These are phyloP conservation scores for Mycena polygramma DNA, from an alignment of 768 basidiomycete genomes.

Conservation along the genomic window DNA sequence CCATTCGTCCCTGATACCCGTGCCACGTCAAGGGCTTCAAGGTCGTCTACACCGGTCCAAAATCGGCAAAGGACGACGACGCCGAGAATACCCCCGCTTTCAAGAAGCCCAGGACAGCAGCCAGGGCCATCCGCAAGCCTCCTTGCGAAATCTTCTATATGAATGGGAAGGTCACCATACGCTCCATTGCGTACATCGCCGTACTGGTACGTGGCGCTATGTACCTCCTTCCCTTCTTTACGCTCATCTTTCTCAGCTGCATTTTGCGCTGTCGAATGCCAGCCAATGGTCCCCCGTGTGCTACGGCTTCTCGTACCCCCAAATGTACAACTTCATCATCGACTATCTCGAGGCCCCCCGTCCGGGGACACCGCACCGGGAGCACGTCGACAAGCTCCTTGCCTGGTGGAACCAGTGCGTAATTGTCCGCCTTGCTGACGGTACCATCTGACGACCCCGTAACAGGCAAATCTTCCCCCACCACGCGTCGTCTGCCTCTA, in stretches of 20 bases:
- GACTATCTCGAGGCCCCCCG: conserved; percentile 28
- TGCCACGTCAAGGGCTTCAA: conserved; percentile 2
- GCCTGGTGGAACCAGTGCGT: conserved; percentile 26
- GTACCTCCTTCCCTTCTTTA: no score
- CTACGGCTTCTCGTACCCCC: conserved; percentile 14
- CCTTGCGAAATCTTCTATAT: conserved; percentile 21
- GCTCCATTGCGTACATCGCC: conserved; percentile 23
- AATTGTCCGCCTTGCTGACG: neutral
- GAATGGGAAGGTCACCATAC: conserved; percentile 30
- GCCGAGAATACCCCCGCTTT: conserved; percentile 23
- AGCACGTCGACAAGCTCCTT: conserved; percentile 11
- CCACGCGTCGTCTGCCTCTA: no score
- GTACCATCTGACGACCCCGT: no score
- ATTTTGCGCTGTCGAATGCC: neutral
- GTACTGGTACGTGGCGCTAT: conserved; percentile 8
- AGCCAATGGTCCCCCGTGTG: neutral
- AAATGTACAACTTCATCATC: conserved; percentile 32
- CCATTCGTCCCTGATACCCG: no score
- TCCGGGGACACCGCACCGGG: conserved; percentile 8
- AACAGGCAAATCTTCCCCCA: no score
- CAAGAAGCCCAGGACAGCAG: conserved; percentile 11
- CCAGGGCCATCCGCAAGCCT: conserved; percentile 11
- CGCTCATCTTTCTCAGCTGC: no score
- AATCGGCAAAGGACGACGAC: conserved; percentile 8
- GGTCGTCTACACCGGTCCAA: conserved; percentile 13